A percentile compares a stretch with the other conserved stretches of the same genome.
phyloP scores from a whole-genome alignment of 768 basidiomycete genomes.

The Lentinula raphanica region DNA sequence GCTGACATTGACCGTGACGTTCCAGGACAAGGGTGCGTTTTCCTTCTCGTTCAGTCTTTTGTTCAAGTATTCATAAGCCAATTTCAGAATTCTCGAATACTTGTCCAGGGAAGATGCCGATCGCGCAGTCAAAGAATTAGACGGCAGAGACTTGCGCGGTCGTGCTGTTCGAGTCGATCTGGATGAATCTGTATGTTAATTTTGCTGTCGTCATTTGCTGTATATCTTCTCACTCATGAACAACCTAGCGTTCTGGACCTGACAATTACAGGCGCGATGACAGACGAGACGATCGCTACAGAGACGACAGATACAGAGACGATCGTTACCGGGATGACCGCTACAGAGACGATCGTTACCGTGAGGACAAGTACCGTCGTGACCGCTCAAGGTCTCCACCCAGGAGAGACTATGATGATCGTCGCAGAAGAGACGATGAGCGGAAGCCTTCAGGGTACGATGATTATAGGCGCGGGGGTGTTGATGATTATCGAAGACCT shows the following conservation, averaged over 20 bases:
- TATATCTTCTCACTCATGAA: slow-evolving; percentile 7
- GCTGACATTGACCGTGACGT: slow-evolving; percentile 90
- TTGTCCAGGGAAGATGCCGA: slow-evolving; percentile 86
- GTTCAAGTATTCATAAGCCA: not conserved
- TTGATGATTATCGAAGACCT: slow-evolving; percentile 80
- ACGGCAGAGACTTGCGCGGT: slow-evolving; percentile 85
- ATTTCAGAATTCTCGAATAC: slow-evolving; percentile 81
- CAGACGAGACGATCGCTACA: slow-evolving; percentile 43
- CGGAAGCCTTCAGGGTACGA: slow-evolving; percentile 90
- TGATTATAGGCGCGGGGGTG: slow-evolving; percentile 79
- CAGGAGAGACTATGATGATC: slow-evolving; percentile 70
- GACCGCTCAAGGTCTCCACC: slow-evolving; percentile 82
- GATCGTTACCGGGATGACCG: slow-evolving; percentile 40
- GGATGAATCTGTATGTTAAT: slow-evolving; percentile 51
- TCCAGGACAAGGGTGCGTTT: slow-evolving; percentile 78
- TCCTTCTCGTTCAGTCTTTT: slow-evolving; percentile 2
- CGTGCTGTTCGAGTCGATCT: slow-evolving; percentile 67
- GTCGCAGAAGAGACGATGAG: slow-evolving; percentile 81
- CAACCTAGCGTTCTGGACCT: slow-evolving; percentile 51
- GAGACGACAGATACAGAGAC: slow-evolving; percentile 39
- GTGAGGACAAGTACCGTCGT: slow-evolving; percentile 49
- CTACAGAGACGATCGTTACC: slow-evolving; percentile 23
- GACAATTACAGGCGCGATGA: slow-evolving; percentile 72
- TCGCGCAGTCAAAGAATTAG: slow-evolving; percentile 83
- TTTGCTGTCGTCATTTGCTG: not conserved